These are phyloP conservation scores for Parietaria judaica DNA, from an alignment of 306 rosid species.

Conservation along the genomic window DNA sequence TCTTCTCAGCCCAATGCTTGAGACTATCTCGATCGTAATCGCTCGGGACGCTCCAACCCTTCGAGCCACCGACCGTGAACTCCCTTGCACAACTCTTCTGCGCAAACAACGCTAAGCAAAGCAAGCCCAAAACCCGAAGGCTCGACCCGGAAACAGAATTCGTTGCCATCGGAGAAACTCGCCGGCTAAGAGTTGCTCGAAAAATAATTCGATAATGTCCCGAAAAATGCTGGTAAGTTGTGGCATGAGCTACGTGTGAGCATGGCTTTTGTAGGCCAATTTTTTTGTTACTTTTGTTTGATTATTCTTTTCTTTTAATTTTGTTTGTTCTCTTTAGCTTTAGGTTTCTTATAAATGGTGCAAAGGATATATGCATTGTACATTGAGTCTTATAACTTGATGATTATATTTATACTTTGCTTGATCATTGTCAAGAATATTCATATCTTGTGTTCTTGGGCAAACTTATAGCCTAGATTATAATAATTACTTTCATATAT, in stretches of 20 bases:
- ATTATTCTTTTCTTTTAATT: slow-evolving; percentile 21
- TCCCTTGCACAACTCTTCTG: slow-evolving; percentile 42
- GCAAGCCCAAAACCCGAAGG: slow-evolving; percentile 27
- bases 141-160: slow-evolving; percentile 13
- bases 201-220: background rate
- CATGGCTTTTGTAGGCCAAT: slow-evolving; percentile 61
- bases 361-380: slow-evolving; percentile 63
- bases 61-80: slow-evolving; percentile 54
- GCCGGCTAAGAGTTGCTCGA: background rate
- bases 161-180: slow-evolving; percentile 35
- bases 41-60: slow-evolving; percentile 63
- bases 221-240: slow-evolving; percentile 5
- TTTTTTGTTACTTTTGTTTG: slow-evolving; percentile 41
- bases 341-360: slow-evolving; percentile 54
- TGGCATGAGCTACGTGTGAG: slow-evolving; percentile 27
- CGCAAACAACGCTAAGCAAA: slow-evolving; percentile 39
- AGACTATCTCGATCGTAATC: slow-evolving; percentile 35
- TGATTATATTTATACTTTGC: slow-evolving; percentile 60
- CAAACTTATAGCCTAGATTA: background rate
- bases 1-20: slow-evolving; percentile 72
- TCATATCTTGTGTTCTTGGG: slow-evolving; percentile 65
- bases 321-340: background rate
- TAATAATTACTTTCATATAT: too few species aligned
- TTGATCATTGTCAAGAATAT: slow-evolving; percentile 41
- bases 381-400: slow-evolving; percentile 25